Conservation (phyloP, 2,329 filamentous ascomycete species). For the Fusarium pseudograminearum region DNA sequence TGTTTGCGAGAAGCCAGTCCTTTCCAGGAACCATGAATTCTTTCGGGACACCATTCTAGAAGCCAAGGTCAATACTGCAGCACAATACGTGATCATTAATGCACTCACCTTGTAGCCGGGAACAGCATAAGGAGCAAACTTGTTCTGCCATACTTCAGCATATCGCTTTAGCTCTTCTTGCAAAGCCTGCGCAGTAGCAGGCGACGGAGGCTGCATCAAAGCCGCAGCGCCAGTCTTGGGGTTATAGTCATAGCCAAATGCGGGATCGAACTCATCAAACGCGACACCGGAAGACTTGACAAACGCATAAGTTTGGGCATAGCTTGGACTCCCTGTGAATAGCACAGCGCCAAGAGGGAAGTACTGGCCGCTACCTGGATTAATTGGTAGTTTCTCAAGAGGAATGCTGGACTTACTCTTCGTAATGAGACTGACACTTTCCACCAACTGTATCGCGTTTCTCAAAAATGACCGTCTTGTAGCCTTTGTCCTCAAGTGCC, state of each 20-base stretch:
- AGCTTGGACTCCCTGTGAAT: background rate
- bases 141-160: background rate
- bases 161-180: background rate
- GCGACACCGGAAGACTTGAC: background rate
- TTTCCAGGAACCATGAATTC: background rate
- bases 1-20: background rate
- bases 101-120: background rate
- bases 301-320: background rate
- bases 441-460: background rate
- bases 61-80: background rate
- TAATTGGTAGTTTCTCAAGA: too few species aligned
- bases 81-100: background rate
- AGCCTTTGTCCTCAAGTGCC: background rate
- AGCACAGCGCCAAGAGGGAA: conserved; percentile 4
- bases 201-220: background rate
- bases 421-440: background rate
- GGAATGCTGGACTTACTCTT: background rate
- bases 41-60: background rate
- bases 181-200: background rate
- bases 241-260: background rate
- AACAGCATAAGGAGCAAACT: background rate
- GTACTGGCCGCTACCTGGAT: background rate
- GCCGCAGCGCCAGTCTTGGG: background rate
- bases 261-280: background rate
- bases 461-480: background rate